Conservation (phyloP, 495 filamentous ascomycete genomes). For the Chaetomium fimeti region DNA sequence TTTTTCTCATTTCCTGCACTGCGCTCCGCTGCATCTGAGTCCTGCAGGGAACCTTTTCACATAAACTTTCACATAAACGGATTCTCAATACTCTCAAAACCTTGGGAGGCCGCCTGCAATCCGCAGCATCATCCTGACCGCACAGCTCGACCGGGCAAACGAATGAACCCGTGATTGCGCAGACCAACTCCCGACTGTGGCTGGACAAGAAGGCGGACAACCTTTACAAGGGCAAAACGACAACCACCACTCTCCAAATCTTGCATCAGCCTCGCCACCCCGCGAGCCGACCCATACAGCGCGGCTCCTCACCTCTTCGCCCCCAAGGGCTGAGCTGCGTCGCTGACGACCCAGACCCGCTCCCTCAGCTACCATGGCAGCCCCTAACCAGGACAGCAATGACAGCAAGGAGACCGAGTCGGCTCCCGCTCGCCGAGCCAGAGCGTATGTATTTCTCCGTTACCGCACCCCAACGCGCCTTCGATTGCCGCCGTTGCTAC, state of each 20-base stretch:
- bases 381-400: conserved; percentile 20
- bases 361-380: conserved; percentile 32
- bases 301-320: conserved; percentile 14
- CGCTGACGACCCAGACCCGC: conserved; percentile 26
- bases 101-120: not conserved
- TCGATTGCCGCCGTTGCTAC: conserved; percentile 5
- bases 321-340: conserved; percentile 23
- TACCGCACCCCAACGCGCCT: not conserved
- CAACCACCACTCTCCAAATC: not conserved
- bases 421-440: conserved; percentile 25
- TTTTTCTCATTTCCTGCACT: not conserved
- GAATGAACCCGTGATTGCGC: conserved; percentile 14
- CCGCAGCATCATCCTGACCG: not conserved
- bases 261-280: conserved; percentile 18
- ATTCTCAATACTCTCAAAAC: too few relatives aligned
- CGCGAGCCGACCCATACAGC: conserved; percentile 6
- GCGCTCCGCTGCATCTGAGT: too few relatives aligned
- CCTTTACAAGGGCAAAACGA: conserved; percentile 9
- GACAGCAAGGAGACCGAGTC: conserved; percentile 25
- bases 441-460: conserved; percentile 32
- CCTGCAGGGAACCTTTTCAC: too few relatives aligned
- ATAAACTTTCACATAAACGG: too few relatives aligned
- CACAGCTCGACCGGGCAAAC: conserved; percentile 10
- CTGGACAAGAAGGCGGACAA: conserved; percentile 17
- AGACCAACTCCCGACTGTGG: conserved; percentile 12